Evolutionary conservation across 2,329 filamentous ascomycete species (phyloP).

Genomic region (Cercospora canescens): DNA sequence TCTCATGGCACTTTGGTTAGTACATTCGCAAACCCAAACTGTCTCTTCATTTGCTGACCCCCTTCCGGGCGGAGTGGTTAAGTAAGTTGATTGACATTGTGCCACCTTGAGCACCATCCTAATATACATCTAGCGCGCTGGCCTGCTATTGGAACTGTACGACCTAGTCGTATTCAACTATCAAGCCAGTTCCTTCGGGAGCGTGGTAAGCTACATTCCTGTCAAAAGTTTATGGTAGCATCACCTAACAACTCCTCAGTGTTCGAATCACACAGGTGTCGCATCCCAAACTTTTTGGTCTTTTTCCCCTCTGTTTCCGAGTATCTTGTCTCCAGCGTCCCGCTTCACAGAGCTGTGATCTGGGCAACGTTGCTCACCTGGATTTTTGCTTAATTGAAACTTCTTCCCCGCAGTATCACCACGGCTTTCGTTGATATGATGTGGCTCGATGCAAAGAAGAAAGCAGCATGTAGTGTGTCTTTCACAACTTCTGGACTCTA

Average conservation of each 20-base stretch:
- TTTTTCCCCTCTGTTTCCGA: neutral
- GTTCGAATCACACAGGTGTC: slow-evolving; percentile 28
- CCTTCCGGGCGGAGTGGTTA: slow-evolving; percentile 8
- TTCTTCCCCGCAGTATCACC: too few relatives aligned
- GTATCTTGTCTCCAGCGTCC: too few relatives aligned
- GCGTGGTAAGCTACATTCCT: slow-evolving; percentile 11
- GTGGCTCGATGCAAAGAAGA: too few relatives aligned
- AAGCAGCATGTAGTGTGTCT: neutral
- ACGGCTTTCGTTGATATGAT: too few relatives aligned
- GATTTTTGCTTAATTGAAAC: too few relatives aligned
- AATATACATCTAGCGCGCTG: slow-evolving; percentile 12
- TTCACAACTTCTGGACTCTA: neutral
- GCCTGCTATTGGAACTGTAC: slow-evolving; percentile 20
- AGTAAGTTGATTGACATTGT: neutral
- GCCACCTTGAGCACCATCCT: neutral
- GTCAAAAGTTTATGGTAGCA: too few relatives aligned
- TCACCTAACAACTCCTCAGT: neutral
- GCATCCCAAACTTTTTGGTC: neutral
- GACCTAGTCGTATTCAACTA: slow-evolving; percentile 8
- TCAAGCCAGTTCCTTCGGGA: slow-evolving; percentile 22
- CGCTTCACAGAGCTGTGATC: too few relatives aligned
- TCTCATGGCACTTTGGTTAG: slow-evolving; percentile 9
- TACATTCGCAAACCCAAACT: neutral
- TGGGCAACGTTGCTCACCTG: too few relatives aligned
- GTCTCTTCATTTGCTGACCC: neutral